Evolutionary conservation across 176 grass and related monocot genomes (phyloP), one percentile per base, ranked within the genome.

Genomic region (Areca catechu): DNA sequence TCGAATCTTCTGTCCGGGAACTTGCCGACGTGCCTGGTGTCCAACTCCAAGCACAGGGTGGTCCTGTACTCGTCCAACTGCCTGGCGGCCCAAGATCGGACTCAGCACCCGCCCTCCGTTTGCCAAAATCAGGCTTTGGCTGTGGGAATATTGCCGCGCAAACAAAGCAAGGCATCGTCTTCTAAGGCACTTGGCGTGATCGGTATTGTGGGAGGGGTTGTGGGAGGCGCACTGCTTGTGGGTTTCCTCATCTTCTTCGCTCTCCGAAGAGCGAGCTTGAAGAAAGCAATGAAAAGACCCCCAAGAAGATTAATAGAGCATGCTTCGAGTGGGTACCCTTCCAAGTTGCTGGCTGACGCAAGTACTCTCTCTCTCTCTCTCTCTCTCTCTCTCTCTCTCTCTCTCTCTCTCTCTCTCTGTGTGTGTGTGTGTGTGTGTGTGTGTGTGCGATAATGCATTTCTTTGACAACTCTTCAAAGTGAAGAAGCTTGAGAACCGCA

Each of bases 81-180:
- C 58, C 43, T 98, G 56, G 83, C 64, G 19, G 48, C 57, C 20
- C 68, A 69, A 30, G 80, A 70, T 5, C 72, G 75, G 19, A 78
- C 61, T 1, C 93, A 98, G 61, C 76, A 85, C 53, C 84, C 81
- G 4, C 76, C 76, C 18, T 72, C 78, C 23, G 85, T 88, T 77
- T 98, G 93, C 48, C 86, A 91, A 76, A 98, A 80, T 54, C 80
- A 98, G 16, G 93, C 93, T 4, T 48, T 98, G 75, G 93, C 93
- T 30, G 93, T 84, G 29, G 93, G 93, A 37, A 88, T 98, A 63
- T 27, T 73, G 25, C 69, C 80, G 5, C 61, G 71, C 53, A 77
- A 91, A 16, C 49, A 65, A 29, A 58, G 4, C 56, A 85, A 63
- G 66, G 77, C 25, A 56, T 28, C 52, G 21, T 55, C 17, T 19